Base-by-base conservation (phyloP, 1,284 basidiomycete genomes). In the Ganoderma lingzhi region DNA sequence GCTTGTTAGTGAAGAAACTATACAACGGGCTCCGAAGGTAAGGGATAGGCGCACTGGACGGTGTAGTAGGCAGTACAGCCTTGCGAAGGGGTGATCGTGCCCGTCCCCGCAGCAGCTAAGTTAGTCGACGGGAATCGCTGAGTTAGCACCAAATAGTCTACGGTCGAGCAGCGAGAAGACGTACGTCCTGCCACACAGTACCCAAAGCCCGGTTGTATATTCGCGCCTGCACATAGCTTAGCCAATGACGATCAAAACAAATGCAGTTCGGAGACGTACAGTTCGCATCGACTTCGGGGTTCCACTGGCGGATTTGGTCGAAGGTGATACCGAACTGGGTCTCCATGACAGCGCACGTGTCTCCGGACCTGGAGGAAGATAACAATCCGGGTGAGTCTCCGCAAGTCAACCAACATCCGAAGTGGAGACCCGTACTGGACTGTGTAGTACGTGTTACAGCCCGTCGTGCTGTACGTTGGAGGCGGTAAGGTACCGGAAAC, bases 241-340 rank as follows among this genome's bases (percentile, higher is more conserved):
- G 6, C 2, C 15, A 48, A 48, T 3, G n/a, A 6, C 19, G 6
- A 23, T 23, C 5, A 8, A 48, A 48, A n/a, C 8, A 8, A 23
- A 23, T 3, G 45, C 19, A 3, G 10, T 0, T 48, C 2, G n/a
- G 8, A 48, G 3, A 23, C 45, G n/a, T 48, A 62, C 61, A 62
- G 30, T 62, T 62, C 28, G 44, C 42, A 30, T 62, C 61, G 3
- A 62, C 19, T 44, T 62, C 61, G 42, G 42, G 41, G 61, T 62
- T 62, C 61, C 61, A 62, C 28, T 62, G 42, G 23, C 61, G 61
- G 41, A 62, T 62, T 30, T 62, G 61, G 61, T 62, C 61, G 28
- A 62, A 62, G 23, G 61, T 62, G 28, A 62, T 32, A n/a, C 6
- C 44, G 61, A 32, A 51, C 28, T 62, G 61, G 6, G 42, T 45